A percentile compares a stretch with the other conserved stretches of the same genome.
Conservation (phyloP, 371 early-diverging fungal genomes). For the Syncephalastrum racemosum region DNA sequence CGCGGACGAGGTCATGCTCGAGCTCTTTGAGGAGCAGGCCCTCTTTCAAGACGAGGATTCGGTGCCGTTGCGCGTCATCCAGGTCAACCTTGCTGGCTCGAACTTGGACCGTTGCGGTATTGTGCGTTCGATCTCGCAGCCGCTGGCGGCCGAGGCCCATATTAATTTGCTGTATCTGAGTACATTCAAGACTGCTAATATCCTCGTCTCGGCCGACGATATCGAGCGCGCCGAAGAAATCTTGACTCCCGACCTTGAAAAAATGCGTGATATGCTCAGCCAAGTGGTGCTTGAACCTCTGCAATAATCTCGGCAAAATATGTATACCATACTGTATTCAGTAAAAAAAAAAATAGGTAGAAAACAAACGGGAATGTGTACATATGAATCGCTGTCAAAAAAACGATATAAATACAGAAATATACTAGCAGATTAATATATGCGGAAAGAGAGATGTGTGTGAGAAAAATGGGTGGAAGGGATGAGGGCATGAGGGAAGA, state of each 20-base stretch:
- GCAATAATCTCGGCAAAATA: conserved; percentile 10
- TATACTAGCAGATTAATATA: too few species aligned
- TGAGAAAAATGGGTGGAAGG: too few species aligned
- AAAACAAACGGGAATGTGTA: too few species aligned
- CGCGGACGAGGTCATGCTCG: conserved; percentile 60
- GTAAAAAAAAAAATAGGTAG: too few species aligned
- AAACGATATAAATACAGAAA: too few species aligned
- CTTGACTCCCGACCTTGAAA: conserved; percentile 31
- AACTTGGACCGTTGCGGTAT: conserved; percentile 70
- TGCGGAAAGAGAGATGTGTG: too few species aligned
- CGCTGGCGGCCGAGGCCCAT: conserved; percentile 55
- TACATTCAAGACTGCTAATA: conserved; percentile 72
- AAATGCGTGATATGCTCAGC: conserved; percentile 31
- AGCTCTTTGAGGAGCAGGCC: conserved; percentile 59
- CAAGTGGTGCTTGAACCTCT: conserved; percentile 36
- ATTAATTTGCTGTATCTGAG: conserved; percentile 73
- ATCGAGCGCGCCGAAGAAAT: conserved; percentile 37
- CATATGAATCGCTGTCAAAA: too few species aligned
- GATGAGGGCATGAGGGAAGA: too few species aligned
- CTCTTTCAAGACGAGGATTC: conserved; percentile 60
- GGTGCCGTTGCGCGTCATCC: conserved; percentile 64
- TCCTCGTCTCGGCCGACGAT: conserved; percentile 54
- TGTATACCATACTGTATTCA: background rate
- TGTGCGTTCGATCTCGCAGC: conserved; percentile 73
- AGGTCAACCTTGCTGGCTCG: conserved; percentile 68